These are phyloP conservation scores for Sugiyamaella sp. DNA, from an alignment of 1,139 yeast genomes.

Conservation along the genomic window DNA sequence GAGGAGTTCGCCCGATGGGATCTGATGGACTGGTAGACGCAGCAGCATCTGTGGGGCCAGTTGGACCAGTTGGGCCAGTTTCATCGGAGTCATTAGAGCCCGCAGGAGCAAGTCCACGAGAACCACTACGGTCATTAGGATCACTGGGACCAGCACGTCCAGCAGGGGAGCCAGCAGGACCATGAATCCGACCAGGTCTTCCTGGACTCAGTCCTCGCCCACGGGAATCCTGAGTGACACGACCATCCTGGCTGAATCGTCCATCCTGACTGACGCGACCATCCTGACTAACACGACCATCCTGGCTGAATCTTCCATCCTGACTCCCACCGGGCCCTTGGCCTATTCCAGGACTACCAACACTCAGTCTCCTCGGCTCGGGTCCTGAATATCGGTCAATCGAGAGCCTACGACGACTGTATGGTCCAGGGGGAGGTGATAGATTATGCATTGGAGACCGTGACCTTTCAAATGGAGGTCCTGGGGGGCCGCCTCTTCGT, in stretches of 20 bases:
- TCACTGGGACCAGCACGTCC: no score
- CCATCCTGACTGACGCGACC: no score
- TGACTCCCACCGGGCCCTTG: not conserved
- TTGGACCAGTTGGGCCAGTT: no score
- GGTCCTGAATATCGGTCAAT: constrained; percentile 6
- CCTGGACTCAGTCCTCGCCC: constrained; percentile 7
- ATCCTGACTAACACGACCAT: constrained; percentile 1
- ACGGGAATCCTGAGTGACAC: constrained; percentile 3
- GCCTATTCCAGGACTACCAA: constrained; percentile 11
- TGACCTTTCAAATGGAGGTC: constrained; percentile 15
- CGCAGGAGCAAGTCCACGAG: no score
- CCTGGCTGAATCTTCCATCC: not conserved
- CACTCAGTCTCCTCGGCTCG: constrained; percentile 16
- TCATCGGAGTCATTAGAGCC: no score
- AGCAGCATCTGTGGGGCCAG: no score
- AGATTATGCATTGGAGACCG: constrained; percentile 14
- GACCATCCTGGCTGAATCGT: not conserved
- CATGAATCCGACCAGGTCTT: not conserved
- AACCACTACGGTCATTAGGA: no score
- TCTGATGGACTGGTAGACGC: no score
- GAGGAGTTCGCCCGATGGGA: no score
- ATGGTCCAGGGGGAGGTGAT: constrained; percentile 6
- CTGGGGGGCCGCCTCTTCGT: not conserved
- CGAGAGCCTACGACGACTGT: constrained; percentile 8
- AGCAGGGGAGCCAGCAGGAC: no score